Base-by-base conservation (phyloP, 108 stramenopile species). In the Nitzschia sp. region DNA sequence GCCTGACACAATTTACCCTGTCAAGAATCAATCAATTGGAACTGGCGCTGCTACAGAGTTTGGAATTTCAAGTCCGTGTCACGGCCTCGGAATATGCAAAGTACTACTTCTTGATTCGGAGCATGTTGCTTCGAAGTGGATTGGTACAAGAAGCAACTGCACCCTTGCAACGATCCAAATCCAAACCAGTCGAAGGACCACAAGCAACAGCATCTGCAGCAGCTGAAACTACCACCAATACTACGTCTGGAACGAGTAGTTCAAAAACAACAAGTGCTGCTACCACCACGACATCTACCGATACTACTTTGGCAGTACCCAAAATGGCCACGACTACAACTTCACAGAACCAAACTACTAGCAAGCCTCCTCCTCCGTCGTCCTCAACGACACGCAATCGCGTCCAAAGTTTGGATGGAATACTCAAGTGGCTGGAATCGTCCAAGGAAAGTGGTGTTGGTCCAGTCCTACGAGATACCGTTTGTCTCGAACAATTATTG, bases 41-140 rank as follows among this genome's bases (percentile, higher is more conserved):
- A 72, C 57, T 93, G 5, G 85, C 85, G 15, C 61, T 95, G 25
- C 71, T 96, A 28, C 77, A 74, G 46, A 68, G 77, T 15, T 64
- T 92, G 23, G 71, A 92, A 34, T 98, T 91, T 76, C 82, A 93
- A 71, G 96, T 97, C 42, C 93, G 86, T 75, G 97, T 98, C 4
- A 66, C 78, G 11, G 94, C 96, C 15, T 79, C 80, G 49, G 97
- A 97, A 70, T 98, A 97, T 67, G 96, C 97, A 46, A 97, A 98
- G 75, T 98, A 98, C 69, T 97, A 98, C 77, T 98, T 97, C 65
- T 85, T 97, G 68, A 82, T 98, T 42, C 83, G 95, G 17, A 77
- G 81, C 19, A 92, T 96, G 92, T 68, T 92, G 13, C 81, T 90
- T 42, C 75, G 85, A 23, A 88, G 90, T 77, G 93, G 93, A 1